These are phyloP conservation scores for Podaxis sp. DNA, from an alignment of 768 basidiomycete species.

Conservation along the genomic window DNA sequence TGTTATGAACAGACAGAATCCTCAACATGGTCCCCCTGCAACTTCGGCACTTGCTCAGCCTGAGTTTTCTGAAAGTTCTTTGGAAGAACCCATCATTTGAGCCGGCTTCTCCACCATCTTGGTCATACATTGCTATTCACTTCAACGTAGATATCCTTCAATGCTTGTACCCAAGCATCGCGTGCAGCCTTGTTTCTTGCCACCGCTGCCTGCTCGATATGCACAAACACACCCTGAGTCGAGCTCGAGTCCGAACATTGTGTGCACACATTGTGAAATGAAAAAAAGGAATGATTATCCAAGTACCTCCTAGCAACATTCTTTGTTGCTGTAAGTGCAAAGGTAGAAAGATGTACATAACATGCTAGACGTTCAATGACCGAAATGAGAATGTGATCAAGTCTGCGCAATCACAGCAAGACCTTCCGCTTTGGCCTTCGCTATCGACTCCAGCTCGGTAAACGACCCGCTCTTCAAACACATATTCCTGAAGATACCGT, in stretches of 20 bases:
- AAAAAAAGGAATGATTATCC: constrained; percentile 31
- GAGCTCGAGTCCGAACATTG: constrained; percentile 19
- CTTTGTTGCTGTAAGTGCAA: constrained; percentile 36
- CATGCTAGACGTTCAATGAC: not conserved
- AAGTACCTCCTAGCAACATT: constrained; percentile 47
- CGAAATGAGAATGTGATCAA: not conserved
- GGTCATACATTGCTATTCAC: too few species aligned
- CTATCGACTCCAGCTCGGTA: constrained; percentile 58
- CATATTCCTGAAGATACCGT: constrained; percentile 66
- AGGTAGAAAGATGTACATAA: too few species aligned
- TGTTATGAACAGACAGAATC: too few species aligned
- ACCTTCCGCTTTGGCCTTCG: constrained; percentile 41
- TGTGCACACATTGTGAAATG: constrained; percentile 31
- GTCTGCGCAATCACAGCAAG: not conserved
- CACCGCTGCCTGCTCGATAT: constrained; percentile 38
- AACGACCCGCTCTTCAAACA: constrained; percentile 71
- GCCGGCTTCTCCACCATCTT: too few species aligned
- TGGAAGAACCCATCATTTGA: too few species aligned
- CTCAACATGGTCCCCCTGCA: too few species aligned
- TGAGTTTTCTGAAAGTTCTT: too few species aligned
- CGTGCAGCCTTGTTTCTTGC: constrained; percentile 26
- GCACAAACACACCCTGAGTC: constrained; percentile 36
- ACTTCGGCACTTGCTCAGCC: too few species aligned
- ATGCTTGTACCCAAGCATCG: constrained; percentile 33
- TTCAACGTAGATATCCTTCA: constrained; percentile 30